Conservation (phyloP, 257 asterid species). For the Eucommia ulmoides region DNA sequence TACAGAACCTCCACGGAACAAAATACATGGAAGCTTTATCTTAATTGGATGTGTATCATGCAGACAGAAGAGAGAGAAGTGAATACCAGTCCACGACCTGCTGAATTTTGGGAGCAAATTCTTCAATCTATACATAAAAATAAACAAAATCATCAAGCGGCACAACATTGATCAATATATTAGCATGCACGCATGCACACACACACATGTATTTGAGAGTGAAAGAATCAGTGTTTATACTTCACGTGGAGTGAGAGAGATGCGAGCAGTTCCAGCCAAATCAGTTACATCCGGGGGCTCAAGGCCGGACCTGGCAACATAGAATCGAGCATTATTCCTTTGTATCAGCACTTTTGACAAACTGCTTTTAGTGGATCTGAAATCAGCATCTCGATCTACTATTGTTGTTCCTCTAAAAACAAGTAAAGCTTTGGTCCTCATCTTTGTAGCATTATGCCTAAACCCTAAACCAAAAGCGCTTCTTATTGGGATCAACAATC, state of each 20-base stretch:
- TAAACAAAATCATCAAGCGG: too few relatives aligned
- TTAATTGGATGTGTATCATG: background rate
- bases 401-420: too few relatives aligned
- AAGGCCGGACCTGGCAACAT: slow-evolving; percentile 32
- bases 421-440: too few relatives aligned
- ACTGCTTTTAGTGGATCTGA: too few relatives aligned
- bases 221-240: slow-evolving; percentile 9
- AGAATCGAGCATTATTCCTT: slow-evolving; percentile 5
- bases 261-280: slow-evolving; percentile 73
- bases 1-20: too few relatives aligned
- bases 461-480: too few relatives aligned
- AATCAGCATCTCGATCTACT: too few relatives aligned
- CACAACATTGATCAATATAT: too few relatives aligned
- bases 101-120: slow-evolving; percentile 55
- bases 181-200: background rate
- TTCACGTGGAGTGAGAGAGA: slow-evolving; percentile 46
- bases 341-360: too few relatives aligned
- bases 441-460: too few relatives aligned
- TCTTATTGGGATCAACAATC: too few relatives aligned
- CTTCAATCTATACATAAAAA: too few relatives aligned
- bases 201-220: background rate
- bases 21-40: background rate
- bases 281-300: slow-evolving; percentile 58
- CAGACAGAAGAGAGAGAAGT: slow-evolving; percentile 1
- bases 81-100: slow-evolving; percentile 49